Base-by-base conservation (phyloP, 2,329 filamentous ascomycete species). In the Calonectria naviculata region DNA sequence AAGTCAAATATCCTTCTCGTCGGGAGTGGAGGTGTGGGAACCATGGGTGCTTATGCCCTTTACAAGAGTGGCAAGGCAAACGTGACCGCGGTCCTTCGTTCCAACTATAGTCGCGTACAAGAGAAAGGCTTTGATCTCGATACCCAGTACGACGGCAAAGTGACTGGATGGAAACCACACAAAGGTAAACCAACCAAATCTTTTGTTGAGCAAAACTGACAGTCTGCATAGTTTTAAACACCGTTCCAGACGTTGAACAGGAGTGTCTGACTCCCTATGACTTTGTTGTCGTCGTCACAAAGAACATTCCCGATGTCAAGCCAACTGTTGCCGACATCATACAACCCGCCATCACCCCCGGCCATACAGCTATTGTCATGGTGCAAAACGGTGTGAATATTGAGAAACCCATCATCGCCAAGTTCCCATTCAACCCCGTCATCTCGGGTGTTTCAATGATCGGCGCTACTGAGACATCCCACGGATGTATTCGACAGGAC, bases 361-460 rank as follows among this genome's bases (percentile, higher is more conserved):
- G 82, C 1, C 81, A 86, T 26, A 90, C 89, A 0, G 83, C 84
- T 26, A 87, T 92, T 56, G 82, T 91, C 0, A 83, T 92, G 5
- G 80, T 90, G 9, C 90, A 92, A 71, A 92, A 92, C 75, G 90
- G 90, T 0, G 80, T 92, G 12, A 90, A 91, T 73, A 91, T 92
- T 72, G 89, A 92, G 72, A 85, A 84, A 41, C 88, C 89, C 0
- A 76, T 91, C 21, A 76, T 88, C 19, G 68, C 75, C 1, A 78
- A 80, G 0, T 90, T 90, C 74, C 88, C 89, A 0, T 65, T 77
- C 6, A 91, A 89, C 68, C 76, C 85, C 0, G 76, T 90, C 3
- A 81, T 92, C 1, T 88, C 86, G 2, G 88, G 88, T 3, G 84
- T 91, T 13, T 86, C 84, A 4, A 80, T 87, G 60, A 89, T 89